phyloP scores from a whole-genome alignment of 768 basidiomycete species.

The Serendipita sp. region DNA sequence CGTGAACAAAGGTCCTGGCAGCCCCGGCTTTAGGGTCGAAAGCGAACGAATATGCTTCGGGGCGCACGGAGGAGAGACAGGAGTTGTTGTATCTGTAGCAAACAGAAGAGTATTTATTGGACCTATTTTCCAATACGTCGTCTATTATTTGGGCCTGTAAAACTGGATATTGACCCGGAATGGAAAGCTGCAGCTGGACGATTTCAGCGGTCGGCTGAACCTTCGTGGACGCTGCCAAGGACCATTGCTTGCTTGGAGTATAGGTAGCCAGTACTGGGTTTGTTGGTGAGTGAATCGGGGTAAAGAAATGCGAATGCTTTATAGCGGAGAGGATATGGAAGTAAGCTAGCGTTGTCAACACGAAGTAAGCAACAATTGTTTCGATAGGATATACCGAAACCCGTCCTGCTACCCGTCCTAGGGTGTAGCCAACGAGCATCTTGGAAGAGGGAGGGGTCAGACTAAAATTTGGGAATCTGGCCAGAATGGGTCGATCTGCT shows the following conservation, averaged over 20 bases:
- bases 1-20: slow-evolving; percentile 15
- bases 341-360: slow-evolving; percentile 83
- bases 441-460: background rate
- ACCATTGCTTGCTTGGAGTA: background rate
- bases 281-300: slow-evolving; percentile 28
- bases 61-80: slow-evolving; percentile 18
- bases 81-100: slow-evolving; percentile 2
- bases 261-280: slow-evolving; percentile 20
- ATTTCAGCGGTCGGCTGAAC: background rate
- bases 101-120: background rate
- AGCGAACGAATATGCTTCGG: slow-evolving; percentile 32
- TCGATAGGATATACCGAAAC: slow-evolving; percentile 33
- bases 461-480: background rate
- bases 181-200: background rate
- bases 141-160: background rate
- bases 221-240: background rate
- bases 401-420: slow-evolving; percentile 10
- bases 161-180: background rate
- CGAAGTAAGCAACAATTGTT: slow-evolving; percentile 77
- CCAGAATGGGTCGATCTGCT: background rate
- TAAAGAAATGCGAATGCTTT: slow-evolving; percentile 72
- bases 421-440: background rate
- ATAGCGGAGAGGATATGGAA: slow-evolving; percentile 85
- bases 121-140: background rate
- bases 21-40: slow-evolving; percentile 24